These are phyloP conservation scores for Collybiopsis confluens DNA, from an alignment of 768 basidiomycete species.

Conservation along the genomic window DNA sequence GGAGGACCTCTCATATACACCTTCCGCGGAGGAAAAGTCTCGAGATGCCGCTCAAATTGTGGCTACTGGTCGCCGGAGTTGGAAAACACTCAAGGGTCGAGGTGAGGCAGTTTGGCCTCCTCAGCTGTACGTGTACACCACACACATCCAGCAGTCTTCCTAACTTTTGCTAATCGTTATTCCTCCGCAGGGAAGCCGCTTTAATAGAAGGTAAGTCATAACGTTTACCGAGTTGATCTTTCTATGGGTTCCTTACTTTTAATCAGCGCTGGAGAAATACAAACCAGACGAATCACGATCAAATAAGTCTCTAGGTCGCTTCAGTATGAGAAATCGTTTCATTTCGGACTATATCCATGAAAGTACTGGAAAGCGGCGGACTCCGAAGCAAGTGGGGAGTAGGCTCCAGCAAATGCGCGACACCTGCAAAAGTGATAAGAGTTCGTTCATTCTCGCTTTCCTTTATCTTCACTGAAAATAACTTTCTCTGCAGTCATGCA, in stretches of 20 bases:
- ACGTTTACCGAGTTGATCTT: not conserved
- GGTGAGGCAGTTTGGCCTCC: constrained; percentile 59
- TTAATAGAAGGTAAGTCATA: constrained; percentile 44
- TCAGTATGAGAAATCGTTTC: constrained; percentile 58
- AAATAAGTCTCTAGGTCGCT: constrained; percentile 45
- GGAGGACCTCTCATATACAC: constrained; percentile 36
- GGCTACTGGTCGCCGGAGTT: constrained; percentile 44
- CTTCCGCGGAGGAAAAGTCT: constrained; percentile 31
- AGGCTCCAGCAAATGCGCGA: constrained; percentile 54
- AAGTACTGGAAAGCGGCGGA: constrained; percentile 46
- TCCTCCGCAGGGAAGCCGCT: constrained; percentile 36
- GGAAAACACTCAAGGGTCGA: constrained; percentile 50
- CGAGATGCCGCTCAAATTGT: constrained; percentile 29
- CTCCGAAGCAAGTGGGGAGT: constrained; percentile 56
- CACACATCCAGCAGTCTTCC: not conserved
- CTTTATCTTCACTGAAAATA: not conserved
- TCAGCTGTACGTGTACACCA: constrained; percentile 29
- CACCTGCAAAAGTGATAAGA: constrained; percentile 40
- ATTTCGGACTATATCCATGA: constrained; percentile 55
- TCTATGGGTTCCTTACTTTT: not conserved
- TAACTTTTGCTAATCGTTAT: not conserved
- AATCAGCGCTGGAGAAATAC: constrained; percentile 45
- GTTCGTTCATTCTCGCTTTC: constrained; percentile 18
- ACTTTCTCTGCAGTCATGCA: constrained; percentile 20
- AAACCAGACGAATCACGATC: constrained; percentile 45